These are phyloP conservation scores for Mucor irregularis DNA, from an alignment of 371 early-diverging fungal genomes.

Conservation along the genomic window DNA sequence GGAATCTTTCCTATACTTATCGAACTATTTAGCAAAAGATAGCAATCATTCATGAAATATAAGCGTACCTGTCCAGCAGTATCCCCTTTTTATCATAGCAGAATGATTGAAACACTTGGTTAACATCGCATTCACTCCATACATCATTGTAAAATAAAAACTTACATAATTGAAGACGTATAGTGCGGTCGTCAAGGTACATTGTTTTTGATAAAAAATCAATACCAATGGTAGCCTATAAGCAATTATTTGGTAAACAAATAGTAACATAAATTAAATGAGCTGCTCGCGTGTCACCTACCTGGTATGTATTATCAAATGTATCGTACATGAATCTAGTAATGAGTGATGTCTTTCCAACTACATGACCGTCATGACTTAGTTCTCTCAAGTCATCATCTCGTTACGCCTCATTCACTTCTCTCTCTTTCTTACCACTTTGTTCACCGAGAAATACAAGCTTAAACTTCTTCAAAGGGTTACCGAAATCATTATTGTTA, in stretches of 20 bases:
- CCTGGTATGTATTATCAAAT: conserved; percentile 96
- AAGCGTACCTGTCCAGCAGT: conserved; percentile 98
- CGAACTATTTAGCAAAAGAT: not conserved
- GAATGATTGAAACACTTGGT: too few species aligned
- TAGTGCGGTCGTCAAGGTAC: conserved; percentile 95
- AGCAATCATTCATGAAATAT: too few species aligned
- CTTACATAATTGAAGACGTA: conserved; percentile 96
- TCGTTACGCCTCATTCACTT: conserved; percentile 9
- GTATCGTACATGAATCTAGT: conserved; percentile 99
- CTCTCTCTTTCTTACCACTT: too few species aligned
- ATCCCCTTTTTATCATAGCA: conserved; percentile 67
- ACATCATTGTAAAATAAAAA: not conserved
- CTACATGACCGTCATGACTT: conserved; percentile 50
- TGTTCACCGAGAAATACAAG: conserved; percentile 96
- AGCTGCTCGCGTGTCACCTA: too few species aligned
- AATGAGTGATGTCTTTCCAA: conserved; percentile 99
- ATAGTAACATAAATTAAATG: not conserved
- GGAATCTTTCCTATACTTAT: conserved; percentile 81
- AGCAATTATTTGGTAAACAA: not conserved
- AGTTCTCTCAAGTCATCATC: not conserved
- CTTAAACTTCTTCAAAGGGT: conserved; percentile 86
- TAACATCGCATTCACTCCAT: too few species aligned
- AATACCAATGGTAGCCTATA: conserved; percentile 98
- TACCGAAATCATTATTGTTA: conserved; percentile 40
- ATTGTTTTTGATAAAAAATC: conserved; percentile 99